Base-by-base conservation (phyloP, 352 stramenopile species). In the Pythium apleroticum region DNA sequence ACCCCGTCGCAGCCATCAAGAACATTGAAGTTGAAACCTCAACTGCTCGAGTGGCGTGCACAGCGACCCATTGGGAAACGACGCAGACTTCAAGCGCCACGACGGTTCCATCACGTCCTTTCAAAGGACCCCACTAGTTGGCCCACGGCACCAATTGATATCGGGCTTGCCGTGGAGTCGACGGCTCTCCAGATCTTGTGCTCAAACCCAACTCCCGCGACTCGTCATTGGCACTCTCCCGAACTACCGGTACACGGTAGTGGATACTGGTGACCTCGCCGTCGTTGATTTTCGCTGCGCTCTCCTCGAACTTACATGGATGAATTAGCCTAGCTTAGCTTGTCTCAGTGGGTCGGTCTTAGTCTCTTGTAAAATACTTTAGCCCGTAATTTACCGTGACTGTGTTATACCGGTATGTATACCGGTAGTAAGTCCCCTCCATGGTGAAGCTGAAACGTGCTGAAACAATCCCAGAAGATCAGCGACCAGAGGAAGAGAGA, bases 21-120 rank as follows among this genome's bases (percentile, higher is more conserved):
- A 46, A 46, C 15, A 48, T 46, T 46, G 39, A 46, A 46, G 39
- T 46, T 46, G 39, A 46, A 46, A 25, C 39, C 39, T 46, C 39
- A 46, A 46, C 17, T 41, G 35, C 35, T 19, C 30, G 30, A 9
- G 10, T 33, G 30, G 30, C 30, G 30, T 33, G 30, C 30, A 10
- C 10, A 9, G 30, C 30, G 30, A 5, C 10, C 30, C 30, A 33
- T 33, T 33, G 30, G 30, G 30, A 33, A 33, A 33, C 30, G 30
- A 33, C 30, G 30, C 30, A 9, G 30, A 10, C 5, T 33, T 24
- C 39, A 46, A 46, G 17, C 10, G 12, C 35, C 35, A 43, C 35
- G 35, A 17, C 39, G 9, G 39, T 46, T 46, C 9, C 39, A 46
- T n/a, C 14, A 22, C 39, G 39, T 24, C 39, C 39, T 46, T 46